Percentiles rank a stretch among this genome's conserved stretches.
phyloP scores from a whole-genome alignment of 192 early-diverging fungal species.

The Rhizoclosmatium globosum region DNA sequence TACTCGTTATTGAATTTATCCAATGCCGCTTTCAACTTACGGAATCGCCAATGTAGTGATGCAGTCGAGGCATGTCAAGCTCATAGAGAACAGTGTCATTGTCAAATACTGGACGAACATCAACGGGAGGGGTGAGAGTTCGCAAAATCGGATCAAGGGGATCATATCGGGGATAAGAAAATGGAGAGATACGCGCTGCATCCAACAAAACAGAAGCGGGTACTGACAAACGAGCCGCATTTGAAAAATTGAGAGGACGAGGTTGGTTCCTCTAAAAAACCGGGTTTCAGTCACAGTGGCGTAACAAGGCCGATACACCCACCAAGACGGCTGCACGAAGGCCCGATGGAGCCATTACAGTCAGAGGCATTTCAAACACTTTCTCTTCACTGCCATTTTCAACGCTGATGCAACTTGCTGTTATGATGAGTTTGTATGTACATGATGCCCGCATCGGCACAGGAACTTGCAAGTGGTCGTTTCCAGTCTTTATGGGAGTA shows the following conservation, averaged over 20 bases:
- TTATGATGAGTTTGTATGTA: slow-evolving; percentile 3
- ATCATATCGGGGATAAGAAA: slow-evolving; percentile 6
- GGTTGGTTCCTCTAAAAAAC: slow-evolving; percentile 31
- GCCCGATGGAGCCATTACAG: slow-evolving; percentile 27
- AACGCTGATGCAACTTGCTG: background rate
- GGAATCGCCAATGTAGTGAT: slow-evolving; percentile 35
- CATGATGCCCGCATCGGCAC: slow-evolving; percentile 22
- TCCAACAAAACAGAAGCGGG: slow-evolving; percentile 13
- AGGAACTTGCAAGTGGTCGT: background rate
- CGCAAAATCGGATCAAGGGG: slow-evolving; percentile 30
- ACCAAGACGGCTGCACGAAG: slow-evolving; percentile 16
- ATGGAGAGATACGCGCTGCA: slow-evolving; percentile 10
- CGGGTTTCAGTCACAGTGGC: background rate
- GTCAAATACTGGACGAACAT: slow-evolving; percentile 15
- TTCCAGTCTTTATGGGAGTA: slow-evolving; percentile 7
- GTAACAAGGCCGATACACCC: background rate
- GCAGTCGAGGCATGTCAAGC: slow-evolving; percentile 24
- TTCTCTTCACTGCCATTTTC: slow-evolving; percentile 6
- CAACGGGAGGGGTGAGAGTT: background rate
- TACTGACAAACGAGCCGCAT: slow-evolving; percentile 5
- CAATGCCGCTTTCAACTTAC: background rate
- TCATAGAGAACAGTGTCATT: slow-evolving; percentile 15
- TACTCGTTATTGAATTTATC: too few relatives aligned
- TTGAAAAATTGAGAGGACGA: slow-evolving; percentile 16
- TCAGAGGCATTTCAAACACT: slow-evolving; percentile 9